Evolutionary conservation across 1,284 basidiomycete species (phyloP).

Genomic region (Irpex lacteus): DNA sequence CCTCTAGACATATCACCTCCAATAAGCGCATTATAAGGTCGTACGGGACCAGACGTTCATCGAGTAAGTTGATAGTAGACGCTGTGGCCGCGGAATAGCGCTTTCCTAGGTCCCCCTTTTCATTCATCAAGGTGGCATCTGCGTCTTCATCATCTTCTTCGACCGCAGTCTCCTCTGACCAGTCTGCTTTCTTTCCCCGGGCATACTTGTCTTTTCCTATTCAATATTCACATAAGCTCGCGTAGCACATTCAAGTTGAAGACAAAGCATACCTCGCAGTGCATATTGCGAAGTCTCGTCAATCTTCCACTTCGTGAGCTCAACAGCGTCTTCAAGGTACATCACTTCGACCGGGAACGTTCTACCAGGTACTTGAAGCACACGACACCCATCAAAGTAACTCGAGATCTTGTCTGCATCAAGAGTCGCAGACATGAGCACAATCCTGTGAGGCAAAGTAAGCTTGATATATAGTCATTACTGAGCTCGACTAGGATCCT

Average conservation of each 20-base stretch:
- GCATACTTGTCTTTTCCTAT: conserved; percentile 63
- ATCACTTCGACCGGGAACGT: conserved; percentile 92
- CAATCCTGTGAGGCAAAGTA: conserved; percentile 55
- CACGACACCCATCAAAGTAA: conserved; percentile 91
- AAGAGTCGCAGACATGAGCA: conserved; percentile 97
- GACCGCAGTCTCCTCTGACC: conserved; percentile 67
- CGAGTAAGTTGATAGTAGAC: conserved; percentile 81
- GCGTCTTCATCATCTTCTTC: conserved; percentile 68
- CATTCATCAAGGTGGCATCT: conserved; percentile 39
- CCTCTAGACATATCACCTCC: conserved; percentile 83
- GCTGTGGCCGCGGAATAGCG: conserved; percentile 75
- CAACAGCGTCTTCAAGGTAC: conserved; percentile 92
- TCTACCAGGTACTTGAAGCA: conserved; percentile 89
- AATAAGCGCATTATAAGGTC: conserved; percentile 87
- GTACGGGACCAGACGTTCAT: conserved; percentile 89
- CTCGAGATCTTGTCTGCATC: conserved; percentile 93
- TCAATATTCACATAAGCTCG: conserved; percentile 3
- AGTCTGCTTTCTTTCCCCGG: conserved; percentile 62
- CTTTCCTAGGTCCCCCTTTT: conserved; percentile 62
- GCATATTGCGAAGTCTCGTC: conserved; percentile 87
- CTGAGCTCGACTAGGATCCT: conserved; percentile 13
- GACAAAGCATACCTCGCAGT: conserved; percentile 46
- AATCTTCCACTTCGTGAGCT: conserved; percentile 84
- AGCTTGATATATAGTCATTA: not conserved
- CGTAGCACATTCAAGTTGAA: not conserved